Percentiles rank a stretch among this genome's conserved stretches.
Conservation (phyloP, 2,329 filamentous ascomycete species). For the Venturia nashicola region DNA sequence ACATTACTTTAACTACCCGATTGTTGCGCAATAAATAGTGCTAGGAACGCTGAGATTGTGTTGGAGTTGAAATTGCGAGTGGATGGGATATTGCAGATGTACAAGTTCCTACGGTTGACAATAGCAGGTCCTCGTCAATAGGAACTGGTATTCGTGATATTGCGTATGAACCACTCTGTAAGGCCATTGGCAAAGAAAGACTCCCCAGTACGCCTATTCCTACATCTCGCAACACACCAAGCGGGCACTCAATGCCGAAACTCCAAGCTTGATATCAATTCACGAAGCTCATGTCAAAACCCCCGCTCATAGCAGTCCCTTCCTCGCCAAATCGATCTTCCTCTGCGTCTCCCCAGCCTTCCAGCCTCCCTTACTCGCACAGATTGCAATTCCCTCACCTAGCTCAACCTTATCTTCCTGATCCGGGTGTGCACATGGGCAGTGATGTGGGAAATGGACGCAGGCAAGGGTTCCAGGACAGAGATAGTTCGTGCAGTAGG, state of each 20-base stretch:
- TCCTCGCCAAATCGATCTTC: constrained; percentile 70
- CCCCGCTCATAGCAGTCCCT: constrained; percentile 51
- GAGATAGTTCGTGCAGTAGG: constrained; percentile 85
- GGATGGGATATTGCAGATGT: neutral
- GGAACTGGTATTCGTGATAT: neutral
- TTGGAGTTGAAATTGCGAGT: neutral
- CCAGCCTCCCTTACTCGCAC: constrained; percentile 64
- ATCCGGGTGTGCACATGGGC: constrained; percentile 70
- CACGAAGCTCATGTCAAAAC: neutral
- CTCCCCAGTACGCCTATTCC: neutral
- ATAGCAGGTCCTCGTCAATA: neutral
- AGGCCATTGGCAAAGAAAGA: neutral
- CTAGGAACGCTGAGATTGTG: neutral
- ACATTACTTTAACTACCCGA: too few relatives aligned
- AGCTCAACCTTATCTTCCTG: constrained; percentile 57
- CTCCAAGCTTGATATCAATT: neutral
- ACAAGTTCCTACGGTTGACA: neutral
- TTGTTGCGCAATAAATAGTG: neutral
- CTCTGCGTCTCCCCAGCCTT: constrained; percentile 56
- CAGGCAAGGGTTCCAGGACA: constrained; percentile 91
- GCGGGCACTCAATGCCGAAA: neutral
- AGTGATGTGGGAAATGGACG: constrained; percentile 94
- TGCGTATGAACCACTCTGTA: neutral
- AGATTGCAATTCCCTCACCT: constrained; percentile 60
- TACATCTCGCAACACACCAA: neutral